Base-by-base conservation (phyloP, 1,284 basidiomycete genomes). In the Leccinum olivaceoglutinosum region DNA sequence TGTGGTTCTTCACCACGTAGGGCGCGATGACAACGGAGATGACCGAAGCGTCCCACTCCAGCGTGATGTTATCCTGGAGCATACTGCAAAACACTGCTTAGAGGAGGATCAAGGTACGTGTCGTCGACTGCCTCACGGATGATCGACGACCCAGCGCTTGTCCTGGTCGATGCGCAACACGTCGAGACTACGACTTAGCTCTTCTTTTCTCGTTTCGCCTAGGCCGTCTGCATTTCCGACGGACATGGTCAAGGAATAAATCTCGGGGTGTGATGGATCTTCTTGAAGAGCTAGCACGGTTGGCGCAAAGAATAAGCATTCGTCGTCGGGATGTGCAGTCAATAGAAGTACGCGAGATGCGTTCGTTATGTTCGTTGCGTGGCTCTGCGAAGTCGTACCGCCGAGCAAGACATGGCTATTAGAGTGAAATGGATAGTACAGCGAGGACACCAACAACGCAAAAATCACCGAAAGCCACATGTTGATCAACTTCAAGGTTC, bases 251-350 rank as follows among this genome's bases (percentile, higher is more conserved):
- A 90, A 68, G 2, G 85, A 85, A 68, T 79, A 83, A 1, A 87
- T 60, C 32, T 81, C 71, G 58, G 63, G 63, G 53, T 63, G 61
- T 39, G 63, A 60, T 39, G 63, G 60, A 56, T 69, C 29, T 14
- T 67, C 60, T 55, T 66, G 68, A 16, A 91, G 77, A 3, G 86
- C 80, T 34, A 87, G 78, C 11, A 96, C 72, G 0, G 90, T 90
- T 0, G 94, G 94, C 0, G 87, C 89, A 72, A 97, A 97, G 80
- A 97, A 97, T 82, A 96, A 86, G 71, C 87, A 87, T 77, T 96
- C 94, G 73, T 96, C 94, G 72, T 96, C 94, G 2, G 93, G 93
- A 70, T 96, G 93, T 10, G 93, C 92, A 0, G 92, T 94, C 55
- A 96, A 76, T 2, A 95, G 72, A 32, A 96, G 80, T 53, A 90